A percentile compares a stretch with the other conserved stretches of the same genome.
Evolutionary conservation across 352 stramenopile species (phyloP).

Genomic region (Globisporangium okanoganense): DNA sequence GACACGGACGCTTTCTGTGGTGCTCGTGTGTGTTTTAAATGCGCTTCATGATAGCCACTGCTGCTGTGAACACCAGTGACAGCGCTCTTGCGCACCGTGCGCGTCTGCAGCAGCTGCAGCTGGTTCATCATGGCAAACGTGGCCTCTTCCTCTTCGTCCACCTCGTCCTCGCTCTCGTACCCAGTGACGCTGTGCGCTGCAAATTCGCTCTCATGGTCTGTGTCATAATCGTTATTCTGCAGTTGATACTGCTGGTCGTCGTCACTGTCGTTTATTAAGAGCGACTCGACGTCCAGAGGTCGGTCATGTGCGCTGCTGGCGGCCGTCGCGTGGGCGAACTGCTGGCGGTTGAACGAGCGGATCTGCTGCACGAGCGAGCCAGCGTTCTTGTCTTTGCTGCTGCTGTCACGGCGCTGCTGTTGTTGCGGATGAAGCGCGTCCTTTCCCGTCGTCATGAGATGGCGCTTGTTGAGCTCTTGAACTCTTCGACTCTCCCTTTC

Average conservation of each 20-base stretch:
- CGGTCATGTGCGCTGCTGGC: neutral
- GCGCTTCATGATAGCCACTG: neutral
- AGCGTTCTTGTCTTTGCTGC: neutral
- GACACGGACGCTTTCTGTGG: neutral
- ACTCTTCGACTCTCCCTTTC: too few species aligned
- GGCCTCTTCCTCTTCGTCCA: slow-evolving; percentile 10
- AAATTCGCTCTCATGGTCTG: neutral
- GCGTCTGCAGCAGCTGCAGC: slow-evolving; percentile 14
- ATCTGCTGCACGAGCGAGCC: slow-evolving; percentile 10
- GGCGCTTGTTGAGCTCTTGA: too few species aligned
- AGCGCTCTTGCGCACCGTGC: neutral
- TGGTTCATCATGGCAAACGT: slow-evolving; percentile 16
- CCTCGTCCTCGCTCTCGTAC: slow-evolving; percentile 12
- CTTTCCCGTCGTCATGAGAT: neutral
- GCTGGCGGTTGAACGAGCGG: slow-evolving; percentile 13
- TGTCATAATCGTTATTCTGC: neutral
- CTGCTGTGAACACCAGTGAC: neutral
- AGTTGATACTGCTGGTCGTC: neutral
- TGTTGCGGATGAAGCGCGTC: neutral
- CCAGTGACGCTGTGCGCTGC: neutral
- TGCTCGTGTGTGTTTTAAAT: neutral
- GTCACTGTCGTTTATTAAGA: slow-evolving; percentile 3
- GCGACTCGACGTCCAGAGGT: neutral
- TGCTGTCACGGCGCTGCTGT: neutral
- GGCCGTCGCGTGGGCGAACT: neutral